Conservation (phyloP, 1,284 basidiomycete species). For the Spongispora temasekensis region DNA sequence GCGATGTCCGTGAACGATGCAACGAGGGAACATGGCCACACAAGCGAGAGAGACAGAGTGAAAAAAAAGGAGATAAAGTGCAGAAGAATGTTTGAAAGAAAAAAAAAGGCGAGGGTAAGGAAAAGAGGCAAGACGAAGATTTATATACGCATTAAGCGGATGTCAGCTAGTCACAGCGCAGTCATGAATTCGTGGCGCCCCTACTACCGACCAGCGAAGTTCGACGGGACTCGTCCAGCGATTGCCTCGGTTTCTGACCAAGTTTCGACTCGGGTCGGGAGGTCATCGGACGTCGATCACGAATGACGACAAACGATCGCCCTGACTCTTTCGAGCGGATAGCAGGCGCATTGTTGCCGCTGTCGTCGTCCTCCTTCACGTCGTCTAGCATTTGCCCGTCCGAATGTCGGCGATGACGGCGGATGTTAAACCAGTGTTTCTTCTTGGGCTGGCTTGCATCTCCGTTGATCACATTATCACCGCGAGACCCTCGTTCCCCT, state of each 20-base stretch:
- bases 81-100: not conserved
- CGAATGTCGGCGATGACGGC: slow-evolving; percentile 59
- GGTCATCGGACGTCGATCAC: slow-evolving; percentile 48
- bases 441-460: slow-evolving; percentile 51
- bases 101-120: not conserved
- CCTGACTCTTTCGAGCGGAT: slow-evolving; percentile 31
- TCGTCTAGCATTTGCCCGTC: slow-evolving; percentile 45
- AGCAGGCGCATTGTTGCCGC: slow-evolving; percentile 23
- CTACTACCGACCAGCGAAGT: slow-evolving; percentile 40
- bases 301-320: slow-evolving; percentile 70
- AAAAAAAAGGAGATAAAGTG: slow-evolving; percentile 1
- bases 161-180: slow-evolving; percentile 13
- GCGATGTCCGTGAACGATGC: slow-evolving; percentile 23
- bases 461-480: slow-evolving; percentile 31
- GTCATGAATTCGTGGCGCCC: slow-evolving; percentile 24
- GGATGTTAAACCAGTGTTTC: slow-evolving; percentile 68
- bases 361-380: slow-evolving; percentile 38
- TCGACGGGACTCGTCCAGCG: slow-evolving; percentile 32
- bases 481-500: slow-evolving; percentile 15
- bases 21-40: slow-evolving; percentile 19
- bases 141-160: slow-evolving; percentile 17
- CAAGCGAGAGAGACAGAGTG: not conserved
- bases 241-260: slow-evolving; percentile 29
- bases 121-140: slow-evolving; percentile 1
- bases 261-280: slow-evolving; percentile 33